Base-by-base conservation (phyloP, 352 stramenopile species). In the Globisporangium recalcitrans region DNA sequence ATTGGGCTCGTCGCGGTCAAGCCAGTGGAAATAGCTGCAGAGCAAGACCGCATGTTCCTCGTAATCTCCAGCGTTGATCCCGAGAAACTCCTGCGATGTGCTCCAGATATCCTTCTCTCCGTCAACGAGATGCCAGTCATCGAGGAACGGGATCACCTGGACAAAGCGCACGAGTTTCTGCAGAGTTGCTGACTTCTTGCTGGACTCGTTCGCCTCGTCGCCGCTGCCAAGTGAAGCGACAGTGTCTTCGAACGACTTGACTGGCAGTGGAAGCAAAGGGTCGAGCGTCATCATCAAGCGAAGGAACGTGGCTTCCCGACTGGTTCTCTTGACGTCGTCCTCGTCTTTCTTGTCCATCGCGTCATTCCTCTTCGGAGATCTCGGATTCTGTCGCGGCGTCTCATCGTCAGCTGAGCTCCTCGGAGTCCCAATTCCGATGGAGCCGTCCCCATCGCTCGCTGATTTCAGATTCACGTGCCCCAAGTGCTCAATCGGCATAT, bases 1-100 rank as follows among this genome's bases (percentile, higher is more conserved):
- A 53, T 68, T 71, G 16, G 59, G 31, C 11, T 75, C 65, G 26
- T 73, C 67, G 26, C 72, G 76, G 44, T 96, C 84, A n/a, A 97
- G 72, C 74, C 90, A 96, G 29, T 84, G 69, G 53, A 98, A 89
- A 42, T 83, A 97, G 52, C 98, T 98, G 51, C 85, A 89, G 22
- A 98, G 71, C 53, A 98, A 64, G 56, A 98, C 75, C 2, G 92
- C 91, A 64, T 98, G 94, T 58, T 98, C 95, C 55, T 97, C 82
- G 52, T 79, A 77, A 63, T 97, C 90, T 13, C 90, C 93, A 7
- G 85, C 87, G 16, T 91, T 78, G 53, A 97, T 84, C 34, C 90
- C 80, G 8, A 98, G 67, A 34, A 97, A 91, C 60, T 98, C 84
- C 48, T 98, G 88, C 8, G 84, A 91, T 21, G 90, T 93, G 42